Conservation (phyloP, 2,329 filamentous ascomycete genomes). For the Coniochaeta hoffmannii region DNA sequence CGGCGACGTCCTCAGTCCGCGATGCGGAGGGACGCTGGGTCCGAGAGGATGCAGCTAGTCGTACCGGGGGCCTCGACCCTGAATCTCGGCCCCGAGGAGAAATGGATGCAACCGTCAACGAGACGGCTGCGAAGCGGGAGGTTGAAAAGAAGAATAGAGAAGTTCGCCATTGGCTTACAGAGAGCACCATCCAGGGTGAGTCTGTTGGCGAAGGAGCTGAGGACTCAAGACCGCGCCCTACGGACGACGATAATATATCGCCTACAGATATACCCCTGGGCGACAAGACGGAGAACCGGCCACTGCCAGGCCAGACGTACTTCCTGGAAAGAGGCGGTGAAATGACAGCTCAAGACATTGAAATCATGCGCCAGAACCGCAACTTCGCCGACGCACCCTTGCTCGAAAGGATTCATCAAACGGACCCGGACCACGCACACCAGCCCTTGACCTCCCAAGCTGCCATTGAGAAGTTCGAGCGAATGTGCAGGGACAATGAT, state of each 20-base stretch:
- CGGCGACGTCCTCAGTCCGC: constrained; percentile 20
- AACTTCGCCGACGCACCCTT: constrained; percentile 43
- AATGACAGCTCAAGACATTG: constrained; percentile 37
- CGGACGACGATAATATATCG: constrained; percentile 27
- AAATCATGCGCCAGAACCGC: constrained; percentile 39
- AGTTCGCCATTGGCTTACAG: constrained; percentile 44
- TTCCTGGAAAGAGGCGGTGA: constrained; percentile 30
- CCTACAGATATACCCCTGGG: constrained; percentile 36
- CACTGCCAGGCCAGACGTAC: constrained; percentile 42
- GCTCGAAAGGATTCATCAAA: constrained; percentile 34
- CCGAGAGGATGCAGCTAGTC: constrained; percentile 30
- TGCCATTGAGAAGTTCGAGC: constrained; percentile 45
- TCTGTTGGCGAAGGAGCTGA: not conserved
- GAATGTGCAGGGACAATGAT: constrained; percentile 42
- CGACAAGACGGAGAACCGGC: constrained; percentile 41
- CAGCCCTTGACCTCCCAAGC: constrained; percentile 45
- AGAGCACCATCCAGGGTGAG: not conserved
- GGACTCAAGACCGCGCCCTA: not conserved
- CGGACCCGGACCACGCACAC: constrained; percentile 17
- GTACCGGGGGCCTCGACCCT: constrained; percentile 40
- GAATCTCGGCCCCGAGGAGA: constrained; percentile 33
- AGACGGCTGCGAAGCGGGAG: constrained; percentile 33
- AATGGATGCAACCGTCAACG: constrained; percentile 37
- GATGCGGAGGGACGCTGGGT: constrained; percentile 35
- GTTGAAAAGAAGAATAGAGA: constrained; percentile 38